Base-by-base conservation (phyloP, 768 basidiomycete species). In the Mycena belliarum region DNA sequence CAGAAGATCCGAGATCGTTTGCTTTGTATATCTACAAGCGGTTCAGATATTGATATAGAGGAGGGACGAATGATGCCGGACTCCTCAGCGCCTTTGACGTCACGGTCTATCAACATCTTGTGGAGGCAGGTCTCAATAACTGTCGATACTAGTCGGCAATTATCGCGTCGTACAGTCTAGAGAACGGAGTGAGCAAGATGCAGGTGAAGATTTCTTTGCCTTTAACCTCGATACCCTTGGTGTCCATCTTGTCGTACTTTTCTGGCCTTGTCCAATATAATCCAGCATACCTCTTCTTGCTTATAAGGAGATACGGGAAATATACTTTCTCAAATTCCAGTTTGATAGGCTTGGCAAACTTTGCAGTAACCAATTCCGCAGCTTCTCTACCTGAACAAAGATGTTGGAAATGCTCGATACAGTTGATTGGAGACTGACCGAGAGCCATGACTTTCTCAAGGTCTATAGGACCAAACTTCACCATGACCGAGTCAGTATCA, bases 301-400 rank as follows among this genome's bases (percentile, higher is more conserved):
- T 98, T 74, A 99, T 99, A 47, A 99, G 86, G 52, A 99, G 74
- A 72, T 98, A 99, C 6, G 97, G 97, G 71, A 91, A 98, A 74
- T 99, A 99, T 6, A 98, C 95, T 71, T 99, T 98, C 70, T 99
- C 97, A 74, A 99, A 99, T 73, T 99, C 96, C 25, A 99, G 85
- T 72, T 98, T 98, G 78, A 98, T 98, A 0, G 96, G 97, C 67
- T 89, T 88, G 66, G 95, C 77, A 70, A 99, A 99, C 71, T 94
- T 93, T 40, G 80, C 70, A 0, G 97, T 95, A 18, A 99, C 96
- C 16, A 92, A 80, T 16, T 91, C 86, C 1, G 97, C 97, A 2
- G 97, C 97, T 75, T 98, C 91, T 38, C 86, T 85, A 37, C 95
- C 95, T 96, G 63, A 7, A 16, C 12, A 29, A 40, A 47, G 25